Evolutionary conservation across 202 grass and related monocot species (phyloP).

Genomic region (Panicum virgatum): DNA sequence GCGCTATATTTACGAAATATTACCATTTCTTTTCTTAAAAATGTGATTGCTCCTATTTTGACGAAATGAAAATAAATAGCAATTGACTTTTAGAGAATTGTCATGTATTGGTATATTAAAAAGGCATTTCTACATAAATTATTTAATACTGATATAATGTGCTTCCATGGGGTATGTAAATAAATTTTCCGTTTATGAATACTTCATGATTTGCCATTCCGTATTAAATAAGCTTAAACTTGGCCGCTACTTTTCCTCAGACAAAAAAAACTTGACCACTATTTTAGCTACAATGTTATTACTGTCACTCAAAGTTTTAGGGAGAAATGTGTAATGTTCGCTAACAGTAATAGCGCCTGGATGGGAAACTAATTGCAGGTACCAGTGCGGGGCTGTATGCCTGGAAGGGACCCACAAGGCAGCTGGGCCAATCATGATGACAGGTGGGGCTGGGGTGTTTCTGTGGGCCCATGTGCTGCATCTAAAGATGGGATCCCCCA

Average conservation of each 20-base stretch:
- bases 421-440: slow-evolving; percentile 46
- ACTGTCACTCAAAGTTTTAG: neutral
- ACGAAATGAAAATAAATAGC: neutral
- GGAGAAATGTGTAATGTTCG: neutral
- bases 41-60: neutral
- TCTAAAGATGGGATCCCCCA: neutral
- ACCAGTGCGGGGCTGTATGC: neutral
- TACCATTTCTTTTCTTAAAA: neutral
- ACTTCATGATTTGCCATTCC: neutral
- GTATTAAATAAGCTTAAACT: neutral
- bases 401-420: slow-evolving; percentile 30
- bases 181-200: neutral
- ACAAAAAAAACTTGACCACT: neutral
- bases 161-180: neutral
- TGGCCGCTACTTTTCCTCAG: neutral
- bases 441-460: slow-evolving; percentile 30
- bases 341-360: neutral
- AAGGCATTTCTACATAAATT: no score
- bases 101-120: no score
- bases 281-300: neutral
- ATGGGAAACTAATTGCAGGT: neutral
- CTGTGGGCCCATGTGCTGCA: slow-evolving; percentile 24
- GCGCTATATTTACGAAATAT: neutral
- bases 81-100: neutral
- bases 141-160: no score